Conservation (phyloP, 2,329 filamentous ascomycete species). For the Ampelomyces quisqualis region DNA sequence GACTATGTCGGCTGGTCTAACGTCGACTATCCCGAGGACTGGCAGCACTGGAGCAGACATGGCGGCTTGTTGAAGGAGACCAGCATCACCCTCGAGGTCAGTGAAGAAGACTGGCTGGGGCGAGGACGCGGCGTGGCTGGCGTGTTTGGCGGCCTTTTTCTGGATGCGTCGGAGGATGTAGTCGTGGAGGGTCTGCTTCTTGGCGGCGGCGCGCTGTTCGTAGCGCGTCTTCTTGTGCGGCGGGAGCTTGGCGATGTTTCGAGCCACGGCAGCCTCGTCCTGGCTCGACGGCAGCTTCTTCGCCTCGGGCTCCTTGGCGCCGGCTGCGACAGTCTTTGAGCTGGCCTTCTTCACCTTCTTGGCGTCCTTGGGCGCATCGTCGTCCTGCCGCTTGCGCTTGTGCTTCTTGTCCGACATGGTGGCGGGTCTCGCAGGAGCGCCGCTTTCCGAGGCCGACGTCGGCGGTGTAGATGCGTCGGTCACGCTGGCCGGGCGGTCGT, state of each 20-base stretch:
- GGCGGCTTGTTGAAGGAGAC: conserved; percentile 2
- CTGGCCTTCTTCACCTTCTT: conserved; percentile 22
- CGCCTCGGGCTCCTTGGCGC: neutral
- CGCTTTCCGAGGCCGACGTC: conserved; percentile 30
- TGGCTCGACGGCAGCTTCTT: neutral
- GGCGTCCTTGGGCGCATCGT: conserved; percentile 8
- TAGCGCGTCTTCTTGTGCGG: conserved; percentile 34
- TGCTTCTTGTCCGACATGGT: conserved; percentile 15
- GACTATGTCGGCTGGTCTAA: neutral
- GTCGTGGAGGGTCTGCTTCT: conserved; percentile 42
- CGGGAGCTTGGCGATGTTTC: conserved; percentile 33
- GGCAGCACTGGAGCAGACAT: neutral
- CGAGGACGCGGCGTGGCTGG: conserved; percentile 2
- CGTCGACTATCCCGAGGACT: neutral
- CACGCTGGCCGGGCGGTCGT: conserved; percentile 22
- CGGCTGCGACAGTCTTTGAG: no score
- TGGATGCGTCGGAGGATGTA: conserved; percentile 39
- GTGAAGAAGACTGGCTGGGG: conserved; percentile 11
- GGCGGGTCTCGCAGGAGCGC: conserved; percentile 10
- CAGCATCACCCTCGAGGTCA: conserved; percentile 14
- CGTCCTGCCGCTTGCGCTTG: conserved; percentile 34
- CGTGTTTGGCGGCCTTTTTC: conserved; percentile 33
- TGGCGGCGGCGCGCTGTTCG: conserved; percentile 38
- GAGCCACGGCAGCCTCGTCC: conserved; percentile 13
- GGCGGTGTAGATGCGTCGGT: conserved; percentile 21